Percentiles rank a stretch among this genome's conserved stretches.
These are phyloP conservation scores for Talaromyces sp. DNA, from an alignment of 2,329 filamentous ascomycete species.

Conservation along the genomic window DNA sequence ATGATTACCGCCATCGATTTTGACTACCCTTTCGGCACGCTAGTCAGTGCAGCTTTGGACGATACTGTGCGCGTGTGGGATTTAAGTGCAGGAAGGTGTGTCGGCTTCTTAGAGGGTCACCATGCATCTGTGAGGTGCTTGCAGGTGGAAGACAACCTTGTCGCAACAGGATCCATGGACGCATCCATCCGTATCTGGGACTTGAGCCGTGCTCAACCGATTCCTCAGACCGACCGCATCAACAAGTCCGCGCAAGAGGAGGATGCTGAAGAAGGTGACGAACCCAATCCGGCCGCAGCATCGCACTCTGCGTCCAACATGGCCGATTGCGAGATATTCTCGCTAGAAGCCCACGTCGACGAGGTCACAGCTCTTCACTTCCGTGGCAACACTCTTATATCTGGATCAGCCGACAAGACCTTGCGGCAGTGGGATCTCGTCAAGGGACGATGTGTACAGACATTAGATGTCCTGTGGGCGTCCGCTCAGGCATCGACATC, in stretches of 20 bases:
- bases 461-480: constrained; percentile 95
- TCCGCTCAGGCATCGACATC: constrained; percentile 81
- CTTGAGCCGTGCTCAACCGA: constrained; percentile 77
- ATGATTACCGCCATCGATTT: constrained; percentile 89
- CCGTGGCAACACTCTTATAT: constrained; percentile 82
- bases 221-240: constrained; percentile 60
- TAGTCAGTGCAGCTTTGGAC: constrained; percentile 88
- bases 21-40: constrained; percentile 91
- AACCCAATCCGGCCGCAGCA: constrained; percentile 56
- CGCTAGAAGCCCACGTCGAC: constrained; percentile 83
- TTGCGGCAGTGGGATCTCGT: constrained; percentile 96
- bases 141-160: constrained; percentile 92
- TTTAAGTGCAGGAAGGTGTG: constrained; percentile 85
- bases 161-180: constrained; percentile 91
- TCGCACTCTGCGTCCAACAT: constrained; percentile 70
- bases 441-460: constrained; percentile 96
- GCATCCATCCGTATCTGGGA: constrained; percentile 95
- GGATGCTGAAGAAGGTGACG: constrained; percentile 47
- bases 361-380: constrained; percentile 95
- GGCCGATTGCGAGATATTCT: constrained; percentile 84
- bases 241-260: constrained; percentile 46
- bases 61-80: constrained; percentile 97
- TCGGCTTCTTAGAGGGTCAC: constrained; percentile 88
- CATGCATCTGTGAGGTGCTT: constrained; percentile 88
- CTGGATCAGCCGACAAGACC: constrained; percentile 95